Evolutionary conservation across 495 filamentous ascomycete species (phyloP).

Genomic region (Penicillium roqueforti): DNA sequence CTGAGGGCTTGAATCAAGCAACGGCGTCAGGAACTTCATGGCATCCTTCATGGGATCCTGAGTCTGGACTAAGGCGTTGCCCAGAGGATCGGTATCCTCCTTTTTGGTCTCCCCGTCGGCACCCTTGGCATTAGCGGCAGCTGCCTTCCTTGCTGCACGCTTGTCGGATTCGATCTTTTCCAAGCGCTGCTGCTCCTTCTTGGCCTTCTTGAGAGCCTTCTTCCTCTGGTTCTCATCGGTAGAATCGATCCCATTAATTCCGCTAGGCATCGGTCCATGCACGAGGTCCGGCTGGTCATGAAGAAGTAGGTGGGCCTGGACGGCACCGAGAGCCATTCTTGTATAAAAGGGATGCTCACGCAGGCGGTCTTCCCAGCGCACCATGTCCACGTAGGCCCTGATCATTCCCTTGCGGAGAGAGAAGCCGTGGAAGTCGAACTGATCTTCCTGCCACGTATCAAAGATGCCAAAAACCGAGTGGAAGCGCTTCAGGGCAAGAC

Average conservation of each 20-base stretch:
- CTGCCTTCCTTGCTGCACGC: slow-evolving; percentile 54
- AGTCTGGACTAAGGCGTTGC: slow-evolving; percentile 70
- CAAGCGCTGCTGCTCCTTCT: slow-evolving; percentile 79
- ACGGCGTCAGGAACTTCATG: slow-evolving; percentile 75
- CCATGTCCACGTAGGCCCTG: slow-evolving; percentile 90
- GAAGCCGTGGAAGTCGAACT: slow-evolving; percentile 98
- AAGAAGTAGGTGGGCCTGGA: slow-evolving; percentile 75
- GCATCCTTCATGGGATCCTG: slow-evolving; percentile 79
- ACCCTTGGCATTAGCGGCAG: slow-evolving; percentile 47
- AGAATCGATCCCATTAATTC: slow-evolving; percentile 51
- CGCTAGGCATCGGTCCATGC: slow-evolving; percentile 50
- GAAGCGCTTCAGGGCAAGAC: slow-evolving; percentile 87
- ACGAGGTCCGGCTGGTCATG: slow-evolving; percentile 70
- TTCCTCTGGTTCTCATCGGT: slow-evolving; percentile 71
- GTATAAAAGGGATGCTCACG: slow-evolving; percentile 91
- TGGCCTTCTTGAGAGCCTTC: slow-evolving; percentile 93
- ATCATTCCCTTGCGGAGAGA: slow-evolving; percentile 94
- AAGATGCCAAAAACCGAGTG: slow-evolving; percentile 86
- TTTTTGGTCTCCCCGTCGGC: slow-evolving; percentile 58
- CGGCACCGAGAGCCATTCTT: slow-evolving; percentile 76
- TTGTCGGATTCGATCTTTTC: slow-evolving; percentile 81
- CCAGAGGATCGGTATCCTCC: slow-evolving; percentile 84
- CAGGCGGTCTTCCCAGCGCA: slow-evolving; percentile 89
- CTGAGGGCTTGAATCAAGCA: slow-evolving; percentile 79
- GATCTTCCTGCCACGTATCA: slow-evolving; percentile 95